These are phyloP conservation scores for Phaeosphaeriaceae sp. DNA, from an alignment of 2,329 filamentous ascomycete genomes.

Conservation along the genomic window DNA sequence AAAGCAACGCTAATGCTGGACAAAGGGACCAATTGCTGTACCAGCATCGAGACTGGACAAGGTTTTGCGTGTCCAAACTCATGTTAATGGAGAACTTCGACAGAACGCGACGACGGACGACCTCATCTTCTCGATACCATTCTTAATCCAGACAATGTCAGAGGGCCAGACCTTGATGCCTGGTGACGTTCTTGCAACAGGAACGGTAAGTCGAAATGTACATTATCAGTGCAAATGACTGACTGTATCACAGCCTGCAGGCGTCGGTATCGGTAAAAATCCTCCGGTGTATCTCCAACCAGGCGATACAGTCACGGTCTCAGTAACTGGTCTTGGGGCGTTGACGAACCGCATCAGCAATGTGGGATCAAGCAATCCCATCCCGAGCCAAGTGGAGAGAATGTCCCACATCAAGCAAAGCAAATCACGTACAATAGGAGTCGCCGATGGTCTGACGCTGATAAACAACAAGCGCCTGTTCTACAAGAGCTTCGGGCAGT, in stretches of 20 bases:
- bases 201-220: conserved; percentile 57
- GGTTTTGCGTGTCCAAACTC: conserved; percentile 53
- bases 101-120: conserved; percentile 58
- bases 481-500: conserved; percentile 42
- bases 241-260: conserved; percentile 53
- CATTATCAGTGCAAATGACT: conserved; percentile 45
- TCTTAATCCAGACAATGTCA: conserved; percentile 57
- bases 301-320: conserved; percentile 31
- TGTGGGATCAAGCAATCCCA: conserved; percentile 53
- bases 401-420: conserved; percentile 44
- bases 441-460: not conserved
- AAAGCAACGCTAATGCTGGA: not conserved
- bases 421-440: not conserved
- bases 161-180: conserved; percentile 53
- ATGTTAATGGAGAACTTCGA: conserved; percentile 55
- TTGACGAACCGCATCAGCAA: conserved; percentile 47
- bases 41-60: conserved; percentile 54
- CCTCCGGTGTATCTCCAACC: conserved; percentile 41
- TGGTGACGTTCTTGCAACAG: conserved; percentile 58
- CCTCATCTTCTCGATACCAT: conserved; percentile 54
- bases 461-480: conserved; percentile 53
- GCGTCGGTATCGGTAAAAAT: conserved; percentile 50
- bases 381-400: conserved; percentile 26
- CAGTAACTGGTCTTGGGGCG: conserved; percentile 34
- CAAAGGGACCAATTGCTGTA: conserved; percentile 58